Percentiles rank a stretch among this genome's conserved stretches.
These are phyloP conservation scores for Lunularia cruciata DNA, from an alignment of 225 moss, liverwort and hornwort species.

Conservation along the genomic window DNA sequence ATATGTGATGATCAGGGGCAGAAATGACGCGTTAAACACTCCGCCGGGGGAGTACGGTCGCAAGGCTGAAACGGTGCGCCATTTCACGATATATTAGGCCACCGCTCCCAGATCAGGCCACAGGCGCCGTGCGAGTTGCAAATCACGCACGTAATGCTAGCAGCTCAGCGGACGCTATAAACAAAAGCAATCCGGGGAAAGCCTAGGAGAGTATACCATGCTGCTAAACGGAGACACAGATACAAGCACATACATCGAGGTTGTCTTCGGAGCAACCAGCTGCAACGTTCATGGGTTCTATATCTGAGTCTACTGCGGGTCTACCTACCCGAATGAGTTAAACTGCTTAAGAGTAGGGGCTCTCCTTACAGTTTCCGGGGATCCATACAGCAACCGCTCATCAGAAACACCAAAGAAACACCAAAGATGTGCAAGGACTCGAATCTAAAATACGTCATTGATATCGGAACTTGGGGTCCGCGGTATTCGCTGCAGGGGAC, in stretches of 20 bases:
- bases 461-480: constrained; percentile 18
- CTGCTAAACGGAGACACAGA: no score
- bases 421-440: no score
- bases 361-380: no score
- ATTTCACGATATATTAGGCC: constrained; percentile 6
- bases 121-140: not conserved
- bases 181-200: constrained; percentile 13
- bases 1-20: not conserved
- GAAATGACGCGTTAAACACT: not conserved
- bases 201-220: no score
- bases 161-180: constrained; percentile 17
- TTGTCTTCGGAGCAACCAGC: no score
- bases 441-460: not conserved
- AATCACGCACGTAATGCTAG: constrained; percentile 15
- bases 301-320: no score
- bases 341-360: no score
- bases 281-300: no score
- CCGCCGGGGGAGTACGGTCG: not conserved
- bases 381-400: no score
- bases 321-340: no score
- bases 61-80: constrained; percentile 10
- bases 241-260: no score
- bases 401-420: no score
- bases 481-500: not conserved
- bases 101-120: not conserved